Base-by-base conservation (phyloP, 106 monocot species). In the Phalaenopsis aphrodite region DNA sequence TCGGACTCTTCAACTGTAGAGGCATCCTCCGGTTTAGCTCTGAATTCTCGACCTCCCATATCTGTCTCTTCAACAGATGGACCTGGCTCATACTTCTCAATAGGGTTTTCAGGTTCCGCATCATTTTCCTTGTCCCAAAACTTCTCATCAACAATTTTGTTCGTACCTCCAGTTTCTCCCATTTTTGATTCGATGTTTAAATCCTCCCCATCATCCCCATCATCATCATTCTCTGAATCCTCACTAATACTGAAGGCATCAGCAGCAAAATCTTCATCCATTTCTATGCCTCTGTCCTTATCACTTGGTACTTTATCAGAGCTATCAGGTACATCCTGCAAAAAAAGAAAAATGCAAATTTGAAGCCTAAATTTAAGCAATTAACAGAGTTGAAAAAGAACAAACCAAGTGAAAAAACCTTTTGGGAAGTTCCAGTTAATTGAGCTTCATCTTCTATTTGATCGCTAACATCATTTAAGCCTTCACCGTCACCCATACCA, bases 401-500 rank as follows among this genome's bases (percentile, higher is more conserved):
- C n/a, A 72, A 78, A n/a, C 17, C 17, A 64, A 72, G 56, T 45
- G 49, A 57, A 45, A 82, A 15, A 87, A 93, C 96, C 89, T 90
- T 85, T 49, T 89, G 82, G 49, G 82, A 79, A 42, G 81, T 78
- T 64, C 90, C 96, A 76, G 83, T 82, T 30, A 96, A 84, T 78
- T 94, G 97, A n/a, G 82, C 75, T 81, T 90, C 90, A 56, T 97
- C 94, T 39, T 89, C 90, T 80, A 97, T 92, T 82, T 94, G 89
- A 79, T 92, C 89, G 30, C 97, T 97, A 36, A 94, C 92, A 83
- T 94, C 94, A 24, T 92, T 89, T 37, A 78, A 10, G 30, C 97
- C 97, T 76, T 97, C 90, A 76, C 97, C 97, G 55, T 97, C 92
- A 19, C 97, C 97, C 85, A 97, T 87, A 55, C 97, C 94, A 65